Conservation (phyloP, 345 rosid genomes). For the Aquilaria malaccensis region DNA sequence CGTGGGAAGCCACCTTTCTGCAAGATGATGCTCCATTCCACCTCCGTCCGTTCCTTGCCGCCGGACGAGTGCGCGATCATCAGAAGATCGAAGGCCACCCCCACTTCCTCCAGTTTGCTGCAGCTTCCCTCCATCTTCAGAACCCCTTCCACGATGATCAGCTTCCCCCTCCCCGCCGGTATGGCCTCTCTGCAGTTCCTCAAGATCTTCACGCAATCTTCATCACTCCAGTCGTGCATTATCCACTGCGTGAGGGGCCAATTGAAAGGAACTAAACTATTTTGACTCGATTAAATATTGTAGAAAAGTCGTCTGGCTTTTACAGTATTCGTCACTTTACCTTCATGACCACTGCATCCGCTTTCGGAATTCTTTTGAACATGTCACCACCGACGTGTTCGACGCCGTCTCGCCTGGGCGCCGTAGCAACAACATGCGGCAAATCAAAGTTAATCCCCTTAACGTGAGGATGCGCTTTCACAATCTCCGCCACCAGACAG, state of each 20-base stretch:
- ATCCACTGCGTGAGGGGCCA: conserved; percentile 9
- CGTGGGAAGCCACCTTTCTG: conserved; percentile 28
- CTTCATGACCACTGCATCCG: conserved; percentile 26
- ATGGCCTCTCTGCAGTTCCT: conserved; percentile 24
- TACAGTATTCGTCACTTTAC: conserved; percentile 5
- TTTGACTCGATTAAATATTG: too few species aligned
- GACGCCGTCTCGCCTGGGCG: conserved; percentile 21
- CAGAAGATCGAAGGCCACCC: conserved; percentile 19
- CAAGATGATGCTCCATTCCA: conserved; percentile 29
- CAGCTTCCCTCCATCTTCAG: conserved; percentile 12
- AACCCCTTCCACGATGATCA: conserved; percentile 21
- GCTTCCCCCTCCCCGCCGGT: conserved; percentile 16
- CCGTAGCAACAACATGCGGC: conserved; percentile 29
- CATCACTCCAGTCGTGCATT: conserved; percentile 26
- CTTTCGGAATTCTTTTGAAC: conserved; percentile 25
- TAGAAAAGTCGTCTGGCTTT: too few species aligned
- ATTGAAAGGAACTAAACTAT: background rate
- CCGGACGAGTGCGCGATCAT: conserved; percentile 21
- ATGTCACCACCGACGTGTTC: conserved; percentile 29
- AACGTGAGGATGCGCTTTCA: conserved; percentile 23
- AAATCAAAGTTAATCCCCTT: conserved; percentile 33
- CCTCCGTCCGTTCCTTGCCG: conserved; percentile 28
- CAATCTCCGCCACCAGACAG: conserved; percentile 14
- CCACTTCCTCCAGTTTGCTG: conserved; percentile 9
- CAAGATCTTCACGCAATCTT: conserved; percentile 19